phyloP scores from a whole-genome alignment of 2,329 filamentous ascomycete species.

The Coniella lustricola region DNA sequence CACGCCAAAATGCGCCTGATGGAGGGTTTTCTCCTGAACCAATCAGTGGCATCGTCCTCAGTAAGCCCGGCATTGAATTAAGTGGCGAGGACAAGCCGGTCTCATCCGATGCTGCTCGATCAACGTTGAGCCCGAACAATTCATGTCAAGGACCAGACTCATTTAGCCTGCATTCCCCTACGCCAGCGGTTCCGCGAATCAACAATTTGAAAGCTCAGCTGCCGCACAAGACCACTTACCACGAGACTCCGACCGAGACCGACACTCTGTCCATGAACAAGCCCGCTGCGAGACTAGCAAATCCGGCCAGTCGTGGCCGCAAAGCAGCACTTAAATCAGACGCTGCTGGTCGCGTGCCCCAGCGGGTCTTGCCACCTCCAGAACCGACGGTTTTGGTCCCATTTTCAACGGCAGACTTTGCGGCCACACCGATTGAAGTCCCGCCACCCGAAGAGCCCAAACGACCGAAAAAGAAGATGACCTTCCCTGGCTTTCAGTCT shows the following conservation, averaged over 20 bases:
- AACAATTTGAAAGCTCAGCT: constrained; percentile 6
- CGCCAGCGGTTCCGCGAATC: constrained; percentile 1
- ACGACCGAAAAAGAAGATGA: constrained; percentile 22
- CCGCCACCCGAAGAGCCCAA: constrained; percentile 8
- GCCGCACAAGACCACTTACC: neutral
- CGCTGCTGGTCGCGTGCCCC: constrained; percentile 41
- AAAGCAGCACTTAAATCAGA: constrained; percentile 47
- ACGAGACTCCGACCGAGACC: neutral
- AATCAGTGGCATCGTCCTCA: neutral
- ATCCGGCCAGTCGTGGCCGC: constrained; percentile 45
- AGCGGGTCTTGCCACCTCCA: constrained; percentile 32
- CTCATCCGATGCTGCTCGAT: neutral
- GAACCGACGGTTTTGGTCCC: constrained; percentile 4
- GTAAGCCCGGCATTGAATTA: neutral
- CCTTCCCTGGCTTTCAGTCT: constrained; percentile 38
- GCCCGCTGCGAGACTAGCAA: constrained; percentile 25
- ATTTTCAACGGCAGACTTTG: constrained; percentile 17
- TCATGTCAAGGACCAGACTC: neutral
- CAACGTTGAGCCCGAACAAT: neutral
- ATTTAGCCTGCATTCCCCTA: constrained; percentile 1
- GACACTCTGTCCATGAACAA: no score
- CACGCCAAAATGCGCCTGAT: no score
- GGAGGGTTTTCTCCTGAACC: neutral
- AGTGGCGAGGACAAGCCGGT: neutral
- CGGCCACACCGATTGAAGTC: constrained; percentile 11